Evolutionary conservation across 768 basidiomycete genomes (phyloP), one percentile per base, ranked within the genome.

Genomic region (Hydnomerulius pinastri): DNA sequence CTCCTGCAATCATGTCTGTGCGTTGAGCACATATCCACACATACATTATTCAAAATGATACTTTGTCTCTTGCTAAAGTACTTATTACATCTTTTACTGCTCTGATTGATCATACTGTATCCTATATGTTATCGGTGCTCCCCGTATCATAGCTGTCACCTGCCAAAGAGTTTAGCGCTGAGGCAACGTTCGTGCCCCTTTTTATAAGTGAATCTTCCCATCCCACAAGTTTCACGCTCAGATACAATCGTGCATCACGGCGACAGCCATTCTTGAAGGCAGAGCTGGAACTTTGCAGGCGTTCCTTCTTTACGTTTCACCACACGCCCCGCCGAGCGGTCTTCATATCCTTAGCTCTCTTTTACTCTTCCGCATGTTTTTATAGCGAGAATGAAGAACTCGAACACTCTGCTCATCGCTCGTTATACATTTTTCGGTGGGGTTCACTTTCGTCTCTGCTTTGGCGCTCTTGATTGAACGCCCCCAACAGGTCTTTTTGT

Each of bases 341-440:
- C 50, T 47, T 51, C 56, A 51, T 59, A 59, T 59, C 47, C 55
- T 59, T 57, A 33, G 37, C 50, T 52, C 50, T 53, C 48, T 53
- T 43, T 50, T 52, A 56, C 43, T 51, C n/a, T 55, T 62, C 55
- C 53, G 24, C 49, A 73, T 73, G 71, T 44, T 21, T 33, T 28
- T 39, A 60, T 67, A 65, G 37, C 61, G 53, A 65, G 52, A 51
- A 81, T 82, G 78, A 67, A 65, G 54, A 73, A 67, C 12, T 2
- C 43, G 24, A 60, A 52, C 57, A 54, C 72, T 50, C 70, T 87
- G 57, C 71, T 77, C 58, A 64, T 72, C 44, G 70, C 75, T 57
- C 83, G 87, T 45, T 87, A 80, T 67, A 49, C 80, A 51, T 72
- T 83, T 50, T 83, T 87, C 63, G 79, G 87, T 87, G 41, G 20